Evolutionary conservation across 2,329 filamentous ascomycete species (phyloP).

Genomic region (Diaporthe humulicola): DNA sequence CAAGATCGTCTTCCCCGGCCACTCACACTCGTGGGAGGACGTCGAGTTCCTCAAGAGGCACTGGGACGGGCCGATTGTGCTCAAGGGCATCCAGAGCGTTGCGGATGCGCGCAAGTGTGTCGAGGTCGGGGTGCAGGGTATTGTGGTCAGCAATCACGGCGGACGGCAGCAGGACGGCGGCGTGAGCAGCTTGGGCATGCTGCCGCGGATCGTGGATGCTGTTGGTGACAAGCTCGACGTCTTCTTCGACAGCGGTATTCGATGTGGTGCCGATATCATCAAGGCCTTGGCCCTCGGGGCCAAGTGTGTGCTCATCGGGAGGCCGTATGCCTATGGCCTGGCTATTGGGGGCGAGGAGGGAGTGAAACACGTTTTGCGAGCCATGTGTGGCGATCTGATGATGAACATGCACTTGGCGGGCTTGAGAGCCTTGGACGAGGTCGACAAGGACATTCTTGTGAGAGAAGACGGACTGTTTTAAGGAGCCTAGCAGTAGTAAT

Average conservation of each 20-base stretch:
- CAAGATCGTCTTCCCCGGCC: conserved; percentile 70
- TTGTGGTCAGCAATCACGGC: conserved; percentile 79
- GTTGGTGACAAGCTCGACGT: conserved; percentile 73
- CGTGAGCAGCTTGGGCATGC: conserved; percentile 35
- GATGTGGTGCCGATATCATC: conserved; percentile 75
- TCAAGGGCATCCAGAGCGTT: conserved; percentile 80
- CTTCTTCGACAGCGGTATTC: conserved; percentile 74
- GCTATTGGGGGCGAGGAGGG: conserved; percentile 38
- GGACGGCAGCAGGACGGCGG: conserved; percentile 53
- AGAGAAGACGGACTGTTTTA: conserved; percentile 33
- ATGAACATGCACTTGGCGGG: conserved; percentile 38
- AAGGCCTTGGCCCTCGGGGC: conserved; percentile 77
- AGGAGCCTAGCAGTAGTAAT: fast-evolving
- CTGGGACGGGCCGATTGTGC: conserved; percentile 68
- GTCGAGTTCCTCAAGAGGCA: conserved; percentile 73
- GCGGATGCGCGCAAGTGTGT: conserved; percentile 73
- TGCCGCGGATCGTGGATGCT: conserved; percentile 53
- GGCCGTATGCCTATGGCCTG: conserved; percentile 47
- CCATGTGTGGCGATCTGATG: conserved; percentile 37
- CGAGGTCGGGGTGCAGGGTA: conserved; percentile 73
- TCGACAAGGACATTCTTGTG: conserved; percentile 32
- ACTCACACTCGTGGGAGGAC: conserved; percentile 73
- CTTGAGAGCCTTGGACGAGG: conserved; percentile 28
- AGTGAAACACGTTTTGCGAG: conserved; percentile 35
- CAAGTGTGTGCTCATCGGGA: conserved; percentile 72